Evolutionary conservation across 768 basidiomycete species (phyloP).

Genomic region (Sporobolomyces pararoseus): DNA sequence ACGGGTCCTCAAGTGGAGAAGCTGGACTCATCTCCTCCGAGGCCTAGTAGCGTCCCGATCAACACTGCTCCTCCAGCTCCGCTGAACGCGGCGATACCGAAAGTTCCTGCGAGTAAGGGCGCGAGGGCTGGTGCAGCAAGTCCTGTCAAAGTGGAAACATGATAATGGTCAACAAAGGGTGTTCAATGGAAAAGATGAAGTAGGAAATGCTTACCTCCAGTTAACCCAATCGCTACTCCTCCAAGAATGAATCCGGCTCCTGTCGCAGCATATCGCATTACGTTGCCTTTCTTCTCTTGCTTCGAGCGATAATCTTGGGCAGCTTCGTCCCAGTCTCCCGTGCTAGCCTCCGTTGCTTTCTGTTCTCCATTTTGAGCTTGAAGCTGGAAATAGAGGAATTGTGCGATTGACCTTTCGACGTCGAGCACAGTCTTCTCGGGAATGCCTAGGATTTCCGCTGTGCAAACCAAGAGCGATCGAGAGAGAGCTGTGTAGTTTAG

Average conservation of each 20-base stretch:
- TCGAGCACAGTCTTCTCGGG: background rate
- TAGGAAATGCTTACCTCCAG: slow-evolving; percentile 31
- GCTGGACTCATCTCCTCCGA: slow-evolving; percentile 36
- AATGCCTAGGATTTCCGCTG: slow-evolving; percentile 24
- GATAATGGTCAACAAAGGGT: too few relatives aligned
- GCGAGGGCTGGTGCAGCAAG: slow-evolving; percentile 45
- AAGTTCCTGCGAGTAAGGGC: slow-evolving; percentile 32
- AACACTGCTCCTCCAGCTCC: slow-evolving; percentile 42
- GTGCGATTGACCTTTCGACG: slow-evolving; percentile 35
- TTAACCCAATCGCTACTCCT: slow-evolving; percentile 43
- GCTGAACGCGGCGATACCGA: slow-evolving; percentile 38
- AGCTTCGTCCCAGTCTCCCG: slow-evolving; percentile 33
- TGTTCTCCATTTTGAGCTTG: slow-evolving; percentile 5
- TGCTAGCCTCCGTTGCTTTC: background rate
- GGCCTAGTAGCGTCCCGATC: slow-evolving; percentile 44
- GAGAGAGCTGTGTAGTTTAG: slow-evolving; percentile 33
- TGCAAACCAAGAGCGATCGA: slow-evolving; percentile 30
- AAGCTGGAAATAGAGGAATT: slow-evolving; percentile 38
- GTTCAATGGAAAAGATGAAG: background rate
- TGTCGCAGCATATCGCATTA: slow-evolving; percentile 42
- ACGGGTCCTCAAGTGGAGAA: too few relatives aligned
- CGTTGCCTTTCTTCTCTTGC: slow-evolving; percentile 32
- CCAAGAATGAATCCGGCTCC: slow-evolving; percentile 44
- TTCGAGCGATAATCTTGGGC: slow-evolving; percentile 24
- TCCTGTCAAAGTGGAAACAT: slow-evolving; percentile 10